These are phyloP conservation scores for Pythium brachiatum DNA, from an alignment of 352 stramenopile species.

Conservation along the genomic window DNA sequence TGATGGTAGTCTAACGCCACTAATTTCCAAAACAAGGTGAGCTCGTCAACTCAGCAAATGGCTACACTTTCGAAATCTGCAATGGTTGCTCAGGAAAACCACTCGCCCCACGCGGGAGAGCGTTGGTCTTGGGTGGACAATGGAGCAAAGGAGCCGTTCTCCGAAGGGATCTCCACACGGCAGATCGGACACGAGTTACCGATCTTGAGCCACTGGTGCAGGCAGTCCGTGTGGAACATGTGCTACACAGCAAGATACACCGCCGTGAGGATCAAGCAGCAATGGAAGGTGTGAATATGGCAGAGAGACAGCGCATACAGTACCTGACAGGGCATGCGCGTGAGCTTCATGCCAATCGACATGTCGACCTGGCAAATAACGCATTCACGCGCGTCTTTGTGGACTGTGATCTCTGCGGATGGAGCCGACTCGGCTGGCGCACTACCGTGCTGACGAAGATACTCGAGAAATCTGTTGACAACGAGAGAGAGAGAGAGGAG, in stretches of 20 bases:
- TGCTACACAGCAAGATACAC: slow-evolving; percentile 36
- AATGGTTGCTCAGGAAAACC: slow-evolving; percentile 52
- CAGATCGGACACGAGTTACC: slow-evolving; percentile 85
- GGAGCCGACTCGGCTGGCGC: slow-evolving; percentile 24
- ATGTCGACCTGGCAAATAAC: slow-evolving; percentile 83
- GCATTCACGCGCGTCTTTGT: slow-evolving; percentile 70
- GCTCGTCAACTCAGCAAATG: slow-evolving; percentile 1
- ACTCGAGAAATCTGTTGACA: slow-evolving; percentile 51
- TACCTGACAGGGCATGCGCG: slow-evolving; percentile 27
- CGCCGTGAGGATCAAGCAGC: not conserved
- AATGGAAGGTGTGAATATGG: not conserved
- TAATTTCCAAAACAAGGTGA: slow-evolving; percentile 19
- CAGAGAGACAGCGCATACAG: not conserved
- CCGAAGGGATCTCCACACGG: slow-evolving; percentile 65
- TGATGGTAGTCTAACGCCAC: not conserved
- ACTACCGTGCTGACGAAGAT: slow-evolving; percentile 29
- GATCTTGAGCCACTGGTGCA: slow-evolving; percentile 81
- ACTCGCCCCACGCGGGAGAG: slow-evolving; percentile 70
- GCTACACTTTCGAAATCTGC: slow-evolving; percentile 9
- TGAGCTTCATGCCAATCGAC: slow-evolving; percentile 64
- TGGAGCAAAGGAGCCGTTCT: slow-evolving; percentile 31
- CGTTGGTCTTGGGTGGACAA: slow-evolving; percentile 43
- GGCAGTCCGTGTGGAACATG: slow-evolving; percentile 77
- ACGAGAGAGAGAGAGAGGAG: not conserved
- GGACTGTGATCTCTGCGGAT: slow-evolving; percentile 50